phyloP scores from a whole-genome alignment of 164 flowering plant genomes.

The Magnolia sinica region DNA sequence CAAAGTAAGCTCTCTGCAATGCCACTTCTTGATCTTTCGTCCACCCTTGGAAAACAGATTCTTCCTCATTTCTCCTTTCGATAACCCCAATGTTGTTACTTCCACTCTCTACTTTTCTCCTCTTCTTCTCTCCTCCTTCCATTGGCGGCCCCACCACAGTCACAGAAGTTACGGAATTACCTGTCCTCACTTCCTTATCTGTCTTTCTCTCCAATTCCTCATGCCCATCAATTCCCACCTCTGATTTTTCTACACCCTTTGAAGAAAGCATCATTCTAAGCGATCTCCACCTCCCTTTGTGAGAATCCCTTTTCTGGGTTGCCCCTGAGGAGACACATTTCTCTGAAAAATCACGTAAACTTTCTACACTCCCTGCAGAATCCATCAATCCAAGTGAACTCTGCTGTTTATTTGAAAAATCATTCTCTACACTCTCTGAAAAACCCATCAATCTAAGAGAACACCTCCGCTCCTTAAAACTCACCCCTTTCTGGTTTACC shows the following conservation, averaged over 20 bases:
- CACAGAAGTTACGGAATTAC: not conserved
- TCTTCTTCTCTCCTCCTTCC: constrained; percentile 9
- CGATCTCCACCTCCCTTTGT: not conserved
- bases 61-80: constrained; percentile 9
- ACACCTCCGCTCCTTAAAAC: not conserved
- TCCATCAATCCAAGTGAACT: not conserved
- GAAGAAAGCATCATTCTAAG: not conserved
- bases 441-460: not conserved
- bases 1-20: constrained; percentile 67
- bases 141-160: not conserved
- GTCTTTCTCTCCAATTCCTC: not conserved
- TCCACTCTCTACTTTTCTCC: not conserved
- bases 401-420: not conserved
- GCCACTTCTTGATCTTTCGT: constrained; percentile 70
- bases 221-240: not conserved
- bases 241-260: not conserved
- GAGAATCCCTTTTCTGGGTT: not conserved
- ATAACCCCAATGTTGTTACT: not conserved
- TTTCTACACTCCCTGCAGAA: not conserved
- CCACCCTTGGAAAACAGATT: constrained; percentile 47
- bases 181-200: not conserved
- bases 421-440: not conserved
- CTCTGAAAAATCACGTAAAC: not conserved
- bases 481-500: not conserved
- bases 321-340: not conserved